Conservation (phyloP, 768 basidiomycete species). For the Candolleomyces efflorescens region DNA sequence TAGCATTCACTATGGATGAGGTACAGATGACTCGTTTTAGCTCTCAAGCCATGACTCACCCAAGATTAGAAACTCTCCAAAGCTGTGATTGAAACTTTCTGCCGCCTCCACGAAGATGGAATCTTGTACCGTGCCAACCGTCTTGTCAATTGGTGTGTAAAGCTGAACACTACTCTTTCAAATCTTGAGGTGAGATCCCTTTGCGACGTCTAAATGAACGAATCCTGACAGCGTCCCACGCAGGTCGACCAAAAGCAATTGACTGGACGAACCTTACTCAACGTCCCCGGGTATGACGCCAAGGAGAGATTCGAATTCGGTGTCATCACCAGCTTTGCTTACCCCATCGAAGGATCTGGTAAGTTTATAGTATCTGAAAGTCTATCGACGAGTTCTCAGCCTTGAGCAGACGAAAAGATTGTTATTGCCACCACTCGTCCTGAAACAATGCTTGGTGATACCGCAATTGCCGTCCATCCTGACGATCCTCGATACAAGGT, state of each 20-base stretch:
- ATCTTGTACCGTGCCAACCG: conserved; percentile 94
- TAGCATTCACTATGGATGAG: conserved; percentile 94
- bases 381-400: background rate
- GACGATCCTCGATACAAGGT: conserved; percentile 87
- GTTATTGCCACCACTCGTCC: conserved; percentile 96
- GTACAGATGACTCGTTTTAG: conserved; percentile 33
- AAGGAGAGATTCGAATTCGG: conserved; percentile 98
- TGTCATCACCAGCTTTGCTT: conserved; percentile 94
- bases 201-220: background rate
- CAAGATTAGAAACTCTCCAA: conserved; percentile 58
- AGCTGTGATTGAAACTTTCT: conserved; percentile 92
- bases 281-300: conserved; percentile 90
- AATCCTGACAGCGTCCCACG: background rate
- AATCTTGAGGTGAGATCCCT: conserved; percentile 74
- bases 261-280: conserved; percentile 77
- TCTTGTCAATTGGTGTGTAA: conserved; percentile 97
- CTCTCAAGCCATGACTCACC: no score
- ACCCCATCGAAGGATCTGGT: conserved; percentile 85
- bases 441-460: conserved; percentile 98
- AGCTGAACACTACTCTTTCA: conserved; percentile 94
- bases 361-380: conserved; percentile 13
- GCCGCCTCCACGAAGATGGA: conserved; percentile 85
- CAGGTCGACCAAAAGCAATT: conserved; percentile 93
- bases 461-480: conserved; percentile 94
- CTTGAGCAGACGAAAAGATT: conserved; percentile 71